These are phyloP conservation scores for Naganishia albida DNA, from an alignment of 1,284 basidiomycete species.

Conservation along the genomic window DNA sequence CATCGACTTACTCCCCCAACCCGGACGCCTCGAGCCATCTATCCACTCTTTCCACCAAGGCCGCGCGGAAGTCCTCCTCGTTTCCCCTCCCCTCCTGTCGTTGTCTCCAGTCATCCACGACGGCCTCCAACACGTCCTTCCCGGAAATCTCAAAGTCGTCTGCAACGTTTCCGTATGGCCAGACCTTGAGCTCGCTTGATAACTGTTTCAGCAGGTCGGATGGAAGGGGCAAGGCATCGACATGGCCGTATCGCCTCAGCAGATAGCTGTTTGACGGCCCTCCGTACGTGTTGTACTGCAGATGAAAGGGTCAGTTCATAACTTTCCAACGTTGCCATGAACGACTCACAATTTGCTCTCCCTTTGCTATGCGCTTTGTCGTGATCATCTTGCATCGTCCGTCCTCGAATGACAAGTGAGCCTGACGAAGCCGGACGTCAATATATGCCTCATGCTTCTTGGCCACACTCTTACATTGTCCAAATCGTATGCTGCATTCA, in stretches of 20 bases:
- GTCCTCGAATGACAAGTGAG: slow-evolving; percentile 79
- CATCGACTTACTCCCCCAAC: slow-evolving; percentile 75
- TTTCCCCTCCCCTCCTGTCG: slow-evolving; percentile 8
- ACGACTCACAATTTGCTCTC: slow-evolving; percentile 82
- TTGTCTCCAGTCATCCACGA: slow-evolving; percentile 42
- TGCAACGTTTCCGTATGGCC: slow-evolving; percentile 68
- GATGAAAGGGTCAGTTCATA: background rate
- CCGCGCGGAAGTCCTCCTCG: slow-evolving; percentile 26
- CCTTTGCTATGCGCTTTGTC: slow-evolving; percentile 70
- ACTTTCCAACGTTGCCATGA: background rate
- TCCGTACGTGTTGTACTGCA: slow-evolving; percentile 91
- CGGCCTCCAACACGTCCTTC: slow-evolving; percentile 67
- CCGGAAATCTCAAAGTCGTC: slow-evolving; percentile 85
- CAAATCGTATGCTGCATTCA: slow-evolving; percentile 81
- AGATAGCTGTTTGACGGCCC: slow-evolving; percentile 94
- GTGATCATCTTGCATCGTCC: slow-evolving; percentile 74
- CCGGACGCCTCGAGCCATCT: slow-evolving; percentile 83
- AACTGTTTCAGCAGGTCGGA: slow-evolving; percentile 42
- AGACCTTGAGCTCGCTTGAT: slow-evolving; percentile 37
- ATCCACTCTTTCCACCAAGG: slow-evolving; percentile 68
- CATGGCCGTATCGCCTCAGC: slow-evolving; percentile 88
- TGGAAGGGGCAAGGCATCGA: slow-evolving; percentile 70
- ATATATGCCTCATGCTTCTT: background rate
- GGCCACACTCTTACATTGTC: slow-evolving; percentile 68
- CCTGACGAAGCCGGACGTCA: slow-evolving; percentile 56